phyloP scores from a whole-genome alignment of 306 rosid species.

The Dalbergia cultrata region DNA sequence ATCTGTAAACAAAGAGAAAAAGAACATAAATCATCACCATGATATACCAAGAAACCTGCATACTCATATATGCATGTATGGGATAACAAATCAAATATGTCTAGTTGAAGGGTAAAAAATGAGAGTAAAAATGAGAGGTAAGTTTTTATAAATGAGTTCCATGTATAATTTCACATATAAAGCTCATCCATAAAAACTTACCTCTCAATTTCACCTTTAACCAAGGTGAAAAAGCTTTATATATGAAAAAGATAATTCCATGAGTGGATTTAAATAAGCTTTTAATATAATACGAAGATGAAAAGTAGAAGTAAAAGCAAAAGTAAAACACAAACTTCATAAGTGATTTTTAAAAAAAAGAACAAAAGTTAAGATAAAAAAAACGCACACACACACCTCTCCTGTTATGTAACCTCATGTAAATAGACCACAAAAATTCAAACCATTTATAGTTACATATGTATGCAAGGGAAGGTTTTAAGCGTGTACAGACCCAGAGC shows the following conservation, averaged over 20 bases:
- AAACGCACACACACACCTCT: not conserved
- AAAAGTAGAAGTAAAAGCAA: not conserved
- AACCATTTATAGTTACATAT: not conserved
- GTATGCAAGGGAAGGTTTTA: not conserved
- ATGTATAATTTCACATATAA: no score
- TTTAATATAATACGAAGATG: not conserved
- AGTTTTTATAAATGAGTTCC: no score
- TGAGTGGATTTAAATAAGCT: no score
- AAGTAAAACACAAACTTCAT: no score
- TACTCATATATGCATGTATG: not conserved
- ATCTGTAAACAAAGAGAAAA: conserved; percentile 55
- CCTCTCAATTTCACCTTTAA: not conserved
- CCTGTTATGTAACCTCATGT: not conserved
- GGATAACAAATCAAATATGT: not conserved
- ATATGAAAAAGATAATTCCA: no score
- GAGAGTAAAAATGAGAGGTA: no score
- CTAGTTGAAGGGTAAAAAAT: no score
- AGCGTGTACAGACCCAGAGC: conserved; percentile 68
- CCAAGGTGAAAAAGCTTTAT: no score
- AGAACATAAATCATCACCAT: not conserved
- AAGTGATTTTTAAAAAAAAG: no score
- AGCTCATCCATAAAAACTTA: no score
- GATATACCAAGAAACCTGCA: not conserved
- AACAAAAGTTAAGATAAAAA: no score
- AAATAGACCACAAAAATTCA: not conserved